A percentile compares a stretch with the other conserved stretches of the same genome.
These are phyloP conservation scores for Trypanosoma boissoni DNA, from an alignment of 208 protist species.

Conservation along the genomic window DNA sequence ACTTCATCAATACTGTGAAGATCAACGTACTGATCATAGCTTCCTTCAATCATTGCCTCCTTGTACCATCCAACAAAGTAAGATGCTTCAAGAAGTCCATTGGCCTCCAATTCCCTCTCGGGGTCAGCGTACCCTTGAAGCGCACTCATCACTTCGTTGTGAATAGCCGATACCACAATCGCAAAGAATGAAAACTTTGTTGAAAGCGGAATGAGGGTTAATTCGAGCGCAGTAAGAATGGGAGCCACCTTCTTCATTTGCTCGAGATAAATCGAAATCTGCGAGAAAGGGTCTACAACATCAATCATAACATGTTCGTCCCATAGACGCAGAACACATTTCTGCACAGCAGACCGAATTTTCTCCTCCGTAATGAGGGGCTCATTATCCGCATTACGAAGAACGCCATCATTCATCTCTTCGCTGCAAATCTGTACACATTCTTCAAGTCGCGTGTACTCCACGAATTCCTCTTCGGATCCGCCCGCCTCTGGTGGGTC, in stretches of 20 bases:
- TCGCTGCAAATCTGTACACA: conserved; percentile 65
- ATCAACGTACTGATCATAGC: conserved; percentile 66
- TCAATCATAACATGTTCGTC: conserved; percentile 85
- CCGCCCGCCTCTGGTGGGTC: conserved; percentile 32
- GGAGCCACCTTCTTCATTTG: conserved; percentile 87
- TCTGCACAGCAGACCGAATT: conserved; percentile 42
- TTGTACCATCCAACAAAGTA: conserved; percentile 87
- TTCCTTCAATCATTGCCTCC: conserved; percentile 63
- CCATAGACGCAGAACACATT: conserved; percentile 65
- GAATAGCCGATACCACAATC: conserved; percentile 60
- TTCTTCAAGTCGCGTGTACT: conserved; percentile 70
- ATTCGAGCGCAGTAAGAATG: conserved; percentile 74
- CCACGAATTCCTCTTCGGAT: conserved; percentile 28
- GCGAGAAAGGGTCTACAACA: conserved; percentile 62
- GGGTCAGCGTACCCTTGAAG: conserved; percentile 62
- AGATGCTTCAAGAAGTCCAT: conserved; percentile 71
- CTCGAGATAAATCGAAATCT: conserved; percentile 74
- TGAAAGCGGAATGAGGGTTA: conserved; percentile 78
- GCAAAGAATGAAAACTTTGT: conserved; percentile 77
- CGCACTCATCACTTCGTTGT: conserved; percentile 72
- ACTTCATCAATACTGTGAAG: conserved; percentile 54
- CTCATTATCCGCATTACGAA: conserved; percentile 56
- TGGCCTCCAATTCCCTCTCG: conserved; percentile 53
- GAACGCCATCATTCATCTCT: conserved; percentile 48
- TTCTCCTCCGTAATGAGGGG: conserved; percentile 56